Evolutionary conservation across 108 stramenopile genomes (phyloP).

Genomic region (Epithemia pelagica): DNA sequence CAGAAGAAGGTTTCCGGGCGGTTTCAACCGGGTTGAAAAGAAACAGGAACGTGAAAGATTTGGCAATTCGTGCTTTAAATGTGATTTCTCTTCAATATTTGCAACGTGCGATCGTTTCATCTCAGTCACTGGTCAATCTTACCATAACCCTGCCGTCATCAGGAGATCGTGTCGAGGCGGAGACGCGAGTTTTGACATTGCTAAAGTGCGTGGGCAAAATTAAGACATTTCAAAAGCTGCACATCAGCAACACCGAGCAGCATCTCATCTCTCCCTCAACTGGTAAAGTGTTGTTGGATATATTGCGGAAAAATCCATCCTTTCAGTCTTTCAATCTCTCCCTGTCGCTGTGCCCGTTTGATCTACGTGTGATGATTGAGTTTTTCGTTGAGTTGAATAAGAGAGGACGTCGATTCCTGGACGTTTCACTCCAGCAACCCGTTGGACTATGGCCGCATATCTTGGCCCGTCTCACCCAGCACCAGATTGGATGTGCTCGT

Average conservation of each 20-base stretch:
- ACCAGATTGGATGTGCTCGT: not conserved
- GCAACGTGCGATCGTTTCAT: not conserved
- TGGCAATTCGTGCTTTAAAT: not conserved
- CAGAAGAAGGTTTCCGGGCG: not conserved
- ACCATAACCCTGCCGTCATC: not conserved
- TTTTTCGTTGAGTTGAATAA: not conserved
- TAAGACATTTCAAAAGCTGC: not conserved
- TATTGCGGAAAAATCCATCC: not conserved
- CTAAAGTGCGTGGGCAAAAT: not conserved
- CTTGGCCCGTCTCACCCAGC: not conserved
- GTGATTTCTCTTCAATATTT: not conserved
- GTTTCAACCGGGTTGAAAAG: not conserved
- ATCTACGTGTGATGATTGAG: not conserved
- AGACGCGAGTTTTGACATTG: not conserved
- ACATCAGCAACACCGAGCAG: not conserved
- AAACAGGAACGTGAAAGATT: not conserved
- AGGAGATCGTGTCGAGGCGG: not conserved
- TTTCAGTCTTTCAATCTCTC: conserved; percentile 4
- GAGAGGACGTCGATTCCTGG: not conserved
- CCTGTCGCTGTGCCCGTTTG: conserved; percentile 1
- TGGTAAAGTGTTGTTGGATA: not conserved
- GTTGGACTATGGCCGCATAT: not conserved
- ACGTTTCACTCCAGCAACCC: not conserved
- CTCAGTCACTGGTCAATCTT: not conserved
- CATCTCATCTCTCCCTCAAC: not conserved